Conservation (phyloP, 331 rosid species). For the Rosa hybrid region DNA sequence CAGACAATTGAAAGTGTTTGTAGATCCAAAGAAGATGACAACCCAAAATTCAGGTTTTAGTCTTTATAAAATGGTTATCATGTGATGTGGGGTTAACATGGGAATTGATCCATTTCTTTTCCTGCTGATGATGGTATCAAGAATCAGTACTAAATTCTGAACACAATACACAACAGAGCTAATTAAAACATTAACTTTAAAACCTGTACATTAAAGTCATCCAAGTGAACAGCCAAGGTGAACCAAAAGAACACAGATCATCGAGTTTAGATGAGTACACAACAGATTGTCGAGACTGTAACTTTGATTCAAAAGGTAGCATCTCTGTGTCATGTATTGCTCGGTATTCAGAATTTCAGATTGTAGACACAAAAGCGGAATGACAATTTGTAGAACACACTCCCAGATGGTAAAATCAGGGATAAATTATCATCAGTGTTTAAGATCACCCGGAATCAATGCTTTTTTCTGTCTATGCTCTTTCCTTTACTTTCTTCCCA, state of each 20-base stretch:
- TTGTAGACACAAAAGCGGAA: neutral
- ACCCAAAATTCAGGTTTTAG: too few relatives aligned
- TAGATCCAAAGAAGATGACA: too few relatives aligned
- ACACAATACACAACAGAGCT: neutral
- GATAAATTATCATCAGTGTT: neutral
- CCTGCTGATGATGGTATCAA: neutral
- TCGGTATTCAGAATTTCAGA: neutral
- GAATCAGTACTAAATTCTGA: neutral
- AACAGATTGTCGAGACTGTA: neutral
- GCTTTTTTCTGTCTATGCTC: constrained; percentile 4
- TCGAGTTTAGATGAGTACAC: neutral
- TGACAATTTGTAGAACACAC: too few relatives aligned
- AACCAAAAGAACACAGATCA: neutral
- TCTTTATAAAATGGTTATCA: too few relatives aligned
- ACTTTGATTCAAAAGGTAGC: neutral
- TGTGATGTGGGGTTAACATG: too few relatives aligned
- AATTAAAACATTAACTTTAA: neutral
- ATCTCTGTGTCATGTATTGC: neutral
- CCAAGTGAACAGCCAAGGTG: neutral
- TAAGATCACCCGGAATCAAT: neutral
- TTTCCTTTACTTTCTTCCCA: neutral
- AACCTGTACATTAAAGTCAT: neutral
- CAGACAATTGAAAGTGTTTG: too few relatives aligned
- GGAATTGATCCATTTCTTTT: too few relatives aligned
- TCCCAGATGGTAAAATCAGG: too few relatives aligned